Evolutionary conservation across 208 protist species (phyloP).

Genomic region (Acanthamoeba triangularis): DNA sequence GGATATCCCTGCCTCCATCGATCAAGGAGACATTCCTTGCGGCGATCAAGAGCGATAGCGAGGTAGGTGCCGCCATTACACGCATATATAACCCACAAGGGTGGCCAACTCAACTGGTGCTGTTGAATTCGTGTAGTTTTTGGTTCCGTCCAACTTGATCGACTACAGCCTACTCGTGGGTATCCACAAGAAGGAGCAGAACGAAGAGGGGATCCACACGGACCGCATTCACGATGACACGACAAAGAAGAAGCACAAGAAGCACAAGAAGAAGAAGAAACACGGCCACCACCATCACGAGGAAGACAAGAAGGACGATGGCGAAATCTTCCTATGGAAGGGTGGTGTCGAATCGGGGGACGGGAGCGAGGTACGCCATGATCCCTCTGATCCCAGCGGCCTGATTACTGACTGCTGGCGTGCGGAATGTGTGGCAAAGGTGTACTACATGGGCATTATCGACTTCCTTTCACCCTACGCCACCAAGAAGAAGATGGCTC

Average conservation of each 20-base stretch:
- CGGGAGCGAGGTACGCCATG: neutral
- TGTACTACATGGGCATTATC: conserved; percentile 41
- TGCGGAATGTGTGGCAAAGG: neutral
- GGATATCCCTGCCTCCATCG: neutral
- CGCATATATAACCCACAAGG: neutral
- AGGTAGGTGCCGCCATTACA: neutral
- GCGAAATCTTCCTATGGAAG: neutral
- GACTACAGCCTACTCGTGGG: conserved; percentile 19
- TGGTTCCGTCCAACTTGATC: conserved; percentile 28
- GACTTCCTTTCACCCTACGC: conserved; percentile 35
- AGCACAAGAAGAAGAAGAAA: conserved; percentile 36
- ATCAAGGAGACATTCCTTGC: neutral
- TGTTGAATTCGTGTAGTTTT: neutral
- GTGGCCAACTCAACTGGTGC: neutral
- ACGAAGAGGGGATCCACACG: neutral
- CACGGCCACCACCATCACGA: neutral
- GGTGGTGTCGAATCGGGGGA: neutral
- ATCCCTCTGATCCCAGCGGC: neutral
- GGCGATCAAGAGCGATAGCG: neutral
- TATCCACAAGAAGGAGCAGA: conserved; percentile 18
- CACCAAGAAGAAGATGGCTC: conserved; percentile 47
- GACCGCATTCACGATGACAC: neutral
- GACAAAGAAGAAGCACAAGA: conserved; percentile 14
- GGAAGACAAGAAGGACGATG: neutral
- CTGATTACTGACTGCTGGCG: neutral